Evolutionary conservation across 805 yeast genomes (phyloP), one percentile per base, ranked within the genome.

Genomic region (Ogataea angusta): DNA sequence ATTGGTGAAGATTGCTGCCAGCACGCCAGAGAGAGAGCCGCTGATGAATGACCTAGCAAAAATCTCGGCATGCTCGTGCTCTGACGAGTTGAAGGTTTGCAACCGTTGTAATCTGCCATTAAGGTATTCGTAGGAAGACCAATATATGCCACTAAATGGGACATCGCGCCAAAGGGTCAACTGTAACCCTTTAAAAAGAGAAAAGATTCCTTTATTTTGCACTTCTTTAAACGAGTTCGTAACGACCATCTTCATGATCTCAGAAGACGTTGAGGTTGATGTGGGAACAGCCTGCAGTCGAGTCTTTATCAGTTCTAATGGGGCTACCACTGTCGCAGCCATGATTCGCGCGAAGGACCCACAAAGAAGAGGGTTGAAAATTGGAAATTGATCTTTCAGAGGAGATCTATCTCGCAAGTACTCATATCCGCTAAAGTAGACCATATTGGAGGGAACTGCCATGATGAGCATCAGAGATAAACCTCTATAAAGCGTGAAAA

Each of bases 131-230:
- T 90, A 88, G 5, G 83, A 74, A 9, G 87, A 77, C 99, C 99
- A 93, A 63, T 93, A 93, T 2, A 91, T 80, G 1, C 95, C 97
- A 47, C 95, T 83, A 60, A 93, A 93, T 1, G 99, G 99, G 0
- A 91, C 98, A 60, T 93, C 99, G 63, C 99, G 73, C 96, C 96
- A 91, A 12, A 93, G 70, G 0, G 99, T 93, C 28, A 93, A 72
- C 29, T 84, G 80, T 16, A 93, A 67, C 0, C 99, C 99, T 40
- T 82, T 81, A 71, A 89, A 93, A 14, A 93, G 60, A 0, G 88
- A 73, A 2, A 65, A 60, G 2, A 75, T 45, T 0, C 99, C 99
- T 10, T 71, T 69, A 1, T 57, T 45, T 27, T 64, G 59, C 5
- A 87, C 65, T 53, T 82, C 80, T 3, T 45, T 38, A 10, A 38